Percentiles rank a stretch among this genome's conserved stretches.
These are phyloP conservation scores for Spathaspora jeffriesii DNA, from an alignment of 1,139 yeast species.

Conservation along the genomic window DNA sequence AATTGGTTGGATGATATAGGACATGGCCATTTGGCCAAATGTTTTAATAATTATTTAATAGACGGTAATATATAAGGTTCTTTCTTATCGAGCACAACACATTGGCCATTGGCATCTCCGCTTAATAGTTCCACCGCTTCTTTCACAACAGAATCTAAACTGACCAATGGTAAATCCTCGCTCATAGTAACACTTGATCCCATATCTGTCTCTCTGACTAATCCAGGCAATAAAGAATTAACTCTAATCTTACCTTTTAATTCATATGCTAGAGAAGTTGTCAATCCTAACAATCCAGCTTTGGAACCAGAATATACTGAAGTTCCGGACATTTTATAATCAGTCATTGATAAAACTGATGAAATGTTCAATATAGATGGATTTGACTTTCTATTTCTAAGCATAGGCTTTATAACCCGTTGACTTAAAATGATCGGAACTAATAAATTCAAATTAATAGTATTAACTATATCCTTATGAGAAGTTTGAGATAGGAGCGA, in stretches of 20 bases:
- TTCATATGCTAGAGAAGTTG: slow-evolving; percentile 65
- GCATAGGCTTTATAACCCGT: slow-evolving; percentile 20
- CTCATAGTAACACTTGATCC: slow-evolving; percentile 25
- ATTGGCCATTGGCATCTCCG: slow-evolving; percentile 41
- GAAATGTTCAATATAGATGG: slow-evolving; percentile 63
- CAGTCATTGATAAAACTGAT: slow-evolving; percentile 59
- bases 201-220: slow-evolving; percentile 77
- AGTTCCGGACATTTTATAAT: slow-evolving; percentile 58
- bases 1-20: slow-evolving; percentile 15
- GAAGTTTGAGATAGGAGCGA: slow-evolving; percentile 51
- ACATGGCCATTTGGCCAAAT: slow-evolving; percentile 2
- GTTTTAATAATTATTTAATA: not conserved
- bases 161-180: slow-evolving; percentile 14
- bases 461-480: slow-evolving; percentile 38
- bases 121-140: slow-evolving; percentile 29
- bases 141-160: slow-evolving; percentile 25
- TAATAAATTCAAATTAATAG: slow-evolving; percentile 62
- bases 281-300: slow-evolving; percentile 73
- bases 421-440: slow-evolving; percentile 66
- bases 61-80: not conserved
- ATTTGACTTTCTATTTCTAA: slow-evolving; percentile 5
- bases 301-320: slow-evolving; percentile 80
- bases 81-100: slow-evolving; percentile 17
- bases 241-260: slow-evolving; percentile 54
- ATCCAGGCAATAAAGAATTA: slow-evolving; percentile 72